Evolutionary conservation across 2,329 filamentous ascomycete genomes (phyloP).

Genomic region (Fusarium paranaense): DNA sequence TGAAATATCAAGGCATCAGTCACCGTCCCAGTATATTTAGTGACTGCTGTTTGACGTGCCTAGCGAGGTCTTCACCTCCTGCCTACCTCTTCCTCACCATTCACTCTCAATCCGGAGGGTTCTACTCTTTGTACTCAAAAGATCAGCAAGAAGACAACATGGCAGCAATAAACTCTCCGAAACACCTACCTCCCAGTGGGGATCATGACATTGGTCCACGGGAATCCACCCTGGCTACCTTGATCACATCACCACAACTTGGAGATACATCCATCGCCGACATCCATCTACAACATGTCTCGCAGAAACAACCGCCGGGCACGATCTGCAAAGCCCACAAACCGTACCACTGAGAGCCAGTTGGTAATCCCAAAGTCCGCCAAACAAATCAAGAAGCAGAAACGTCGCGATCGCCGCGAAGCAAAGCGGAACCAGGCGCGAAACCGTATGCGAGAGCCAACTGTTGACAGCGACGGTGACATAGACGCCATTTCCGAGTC

Average conservation of each 20-base stretch:
- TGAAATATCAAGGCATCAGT: not conserved
- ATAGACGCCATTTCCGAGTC: not conserved
- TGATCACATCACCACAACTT: not conserved
- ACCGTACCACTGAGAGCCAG: not conserved
- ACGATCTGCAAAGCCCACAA: not conserved
- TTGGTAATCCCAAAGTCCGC: not conserved
- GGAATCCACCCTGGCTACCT: not conserved
- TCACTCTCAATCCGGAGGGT: not conserved
- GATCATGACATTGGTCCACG: not conserved
- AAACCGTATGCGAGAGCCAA: not conserved
- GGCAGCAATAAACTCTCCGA: not conserved
- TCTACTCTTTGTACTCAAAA: not conserved
- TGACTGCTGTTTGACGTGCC: not conserved
- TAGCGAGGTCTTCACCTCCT: not conserved
- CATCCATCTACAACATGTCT: not conserved
- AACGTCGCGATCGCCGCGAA: not conserved
- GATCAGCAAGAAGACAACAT: not conserved
- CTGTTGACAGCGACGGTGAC: slow-evolving; percentile 1
- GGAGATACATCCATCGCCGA: not conserved
- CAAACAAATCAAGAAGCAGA: not conserved
- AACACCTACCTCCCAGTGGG: not conserved
- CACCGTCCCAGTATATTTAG: accelerated
- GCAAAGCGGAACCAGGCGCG: not conserved
- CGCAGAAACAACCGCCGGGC: not conserved
- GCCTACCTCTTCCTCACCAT: not conserved